Percentiles rank a stretch among this genome's conserved stretches.
phyloP scores from a whole-genome alignment of 1,284 basidiomycete species.

The Ustilago tritici region DNA sequence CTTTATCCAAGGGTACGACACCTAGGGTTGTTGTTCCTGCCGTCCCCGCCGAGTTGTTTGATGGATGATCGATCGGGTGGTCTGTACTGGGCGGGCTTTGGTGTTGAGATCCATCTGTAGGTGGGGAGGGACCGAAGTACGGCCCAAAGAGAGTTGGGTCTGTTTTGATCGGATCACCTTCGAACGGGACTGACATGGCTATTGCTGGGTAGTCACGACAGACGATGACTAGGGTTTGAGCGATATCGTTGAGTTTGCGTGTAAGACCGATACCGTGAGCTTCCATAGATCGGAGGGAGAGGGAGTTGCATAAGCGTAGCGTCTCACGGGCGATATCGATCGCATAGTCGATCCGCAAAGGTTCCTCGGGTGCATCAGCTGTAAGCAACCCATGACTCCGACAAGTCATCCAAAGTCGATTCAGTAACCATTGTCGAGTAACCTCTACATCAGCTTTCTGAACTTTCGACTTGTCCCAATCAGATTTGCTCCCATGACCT shows the following conservation, averaged over 20 bases:
- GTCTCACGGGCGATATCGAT: slow-evolving; percentile 59
- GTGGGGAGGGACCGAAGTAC: slow-evolving; percentile 40
- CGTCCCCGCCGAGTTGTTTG: slow-evolving; percentile 6
- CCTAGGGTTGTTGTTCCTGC: slow-evolving; percentile 10
- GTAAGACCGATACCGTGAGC: slow-evolving; percentile 60
- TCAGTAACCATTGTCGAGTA: slow-evolving; percentile 59
- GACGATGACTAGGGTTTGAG: slow-evolving; percentile 56
- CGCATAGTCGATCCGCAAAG: slow-evolving; percentile 52
- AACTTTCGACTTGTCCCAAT: slow-evolving; percentile 50
- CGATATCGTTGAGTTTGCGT: slow-evolving; percentile 60
- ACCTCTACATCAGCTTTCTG: slow-evolving; percentile 62
- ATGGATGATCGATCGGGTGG: slow-evolving; percentile 15
- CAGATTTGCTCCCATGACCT: slow-evolving; percentile 10
- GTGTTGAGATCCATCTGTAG: slow-evolving; percentile 8
- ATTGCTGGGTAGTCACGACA: slow-evolving; percentile 54
- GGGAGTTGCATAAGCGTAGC: slow-evolving; percentile 53
- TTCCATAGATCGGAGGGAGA: slow-evolving; percentile 55
- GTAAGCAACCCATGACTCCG: slow-evolving; percentile 46
- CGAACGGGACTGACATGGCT: slow-evolving; percentile 49
- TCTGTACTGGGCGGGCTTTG: slow-evolving; percentile 8
- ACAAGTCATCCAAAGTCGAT: slow-evolving; percentile 58
- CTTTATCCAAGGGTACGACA: slow-evolving; percentile 30
- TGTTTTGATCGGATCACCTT: slow-evolving; percentile 49
- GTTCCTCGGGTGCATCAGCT: slow-evolving; percentile 37
- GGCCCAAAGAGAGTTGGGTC: slow-evolving; percentile 43